These are phyloP conservation scores for Durotheca rogersii DNA, from an alignment of 495 filamentous ascomycete genomes.

Conservation along the genomic window DNA sequence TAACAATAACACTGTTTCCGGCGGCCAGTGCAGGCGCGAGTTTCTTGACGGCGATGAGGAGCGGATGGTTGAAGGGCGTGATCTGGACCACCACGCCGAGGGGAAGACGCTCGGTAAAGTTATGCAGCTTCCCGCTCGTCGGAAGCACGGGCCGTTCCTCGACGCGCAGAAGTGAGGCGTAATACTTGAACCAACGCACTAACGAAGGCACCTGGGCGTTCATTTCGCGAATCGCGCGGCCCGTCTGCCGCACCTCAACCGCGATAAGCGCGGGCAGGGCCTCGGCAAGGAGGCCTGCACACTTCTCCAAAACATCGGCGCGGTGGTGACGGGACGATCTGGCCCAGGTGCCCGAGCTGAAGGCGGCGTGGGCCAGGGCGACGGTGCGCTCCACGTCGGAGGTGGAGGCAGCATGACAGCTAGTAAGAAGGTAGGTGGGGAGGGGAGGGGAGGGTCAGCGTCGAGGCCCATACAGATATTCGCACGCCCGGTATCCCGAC, in stretches of 20 bases:
- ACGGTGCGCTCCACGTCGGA: slow-evolving; percentile 51
- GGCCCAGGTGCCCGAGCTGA: slow-evolving; percentile 60
- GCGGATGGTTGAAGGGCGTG: slow-evolving; percentile 66
- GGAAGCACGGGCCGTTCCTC: slow-evolving; percentile 63
- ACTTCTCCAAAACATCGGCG: slow-evolving; percentile 58
- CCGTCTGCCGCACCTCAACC: slow-evolving; percentile 62
- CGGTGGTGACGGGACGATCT: slow-evolving; percentile 53
- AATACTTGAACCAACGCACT: slow-evolving; percentile 66
- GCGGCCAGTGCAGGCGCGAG: slow-evolving; percentile 61
- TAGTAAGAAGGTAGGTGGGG: slow-evolving; percentile 24
- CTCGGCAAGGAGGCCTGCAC: slow-evolving; percentile 51
- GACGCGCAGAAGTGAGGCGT: slow-evolving; percentile 57
- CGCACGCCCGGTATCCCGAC: no score
- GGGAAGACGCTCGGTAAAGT: slow-evolving; percentile 59
- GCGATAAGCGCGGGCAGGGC: slow-evolving; percentile 53
- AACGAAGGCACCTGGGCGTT: slow-evolving; percentile 62
- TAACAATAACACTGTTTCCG: slow-evolving; percentile 62
- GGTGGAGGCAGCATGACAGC: slow-evolving; percentile 53
- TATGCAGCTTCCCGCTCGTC: slow-evolving; percentile 60
- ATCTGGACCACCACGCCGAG: slow-evolving; percentile 65
- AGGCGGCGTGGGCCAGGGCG: slow-evolving; percentile 45
- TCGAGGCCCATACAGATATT: no score
- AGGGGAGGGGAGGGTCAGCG: no score
- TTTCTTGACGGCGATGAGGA: slow-evolving; percentile 65
- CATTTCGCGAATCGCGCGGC: slow-evolving; percentile 65